Conservation (phyloP, 306 rosid species). For the Rosa multiflora region DNA sequence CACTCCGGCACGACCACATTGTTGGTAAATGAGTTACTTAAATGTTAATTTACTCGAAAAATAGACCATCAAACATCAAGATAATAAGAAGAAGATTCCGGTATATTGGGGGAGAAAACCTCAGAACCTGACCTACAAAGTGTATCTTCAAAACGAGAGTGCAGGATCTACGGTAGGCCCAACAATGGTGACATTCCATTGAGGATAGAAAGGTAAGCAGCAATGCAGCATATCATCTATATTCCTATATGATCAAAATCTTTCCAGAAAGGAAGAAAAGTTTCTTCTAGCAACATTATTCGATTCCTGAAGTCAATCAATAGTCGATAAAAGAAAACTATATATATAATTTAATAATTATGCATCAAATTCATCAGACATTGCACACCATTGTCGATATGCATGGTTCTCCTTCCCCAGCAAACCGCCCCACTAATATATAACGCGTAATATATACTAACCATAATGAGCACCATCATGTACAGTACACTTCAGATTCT, state of each 20-base stretch:
- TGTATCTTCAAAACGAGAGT: conserved; percentile 6
- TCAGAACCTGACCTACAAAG: not conserved
- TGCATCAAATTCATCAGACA: not conserved
- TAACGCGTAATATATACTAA: not conserved
- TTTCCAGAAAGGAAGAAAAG: not conserved
- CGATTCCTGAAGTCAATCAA: not conserved
- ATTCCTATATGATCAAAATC: not conserved
- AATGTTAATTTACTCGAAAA: not conserved
- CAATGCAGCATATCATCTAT: not conserved
- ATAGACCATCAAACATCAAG: not conserved
- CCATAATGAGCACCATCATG: not conserved
- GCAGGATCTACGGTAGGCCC: not conserved
- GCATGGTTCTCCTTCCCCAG: not conserved
- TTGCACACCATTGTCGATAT: not conserved
- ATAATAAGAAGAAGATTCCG: not conserved
- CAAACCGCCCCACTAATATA: not conserved
- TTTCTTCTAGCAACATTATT: not conserved
- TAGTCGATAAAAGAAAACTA: too few species aligned
- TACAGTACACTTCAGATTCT: not conserved
- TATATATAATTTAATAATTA: too few species aligned
- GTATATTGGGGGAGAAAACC: not conserved
- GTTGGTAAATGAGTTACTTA: rapidly evolving
- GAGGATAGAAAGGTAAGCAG: not conserved
- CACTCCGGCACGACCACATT: conserved; percentile 47
- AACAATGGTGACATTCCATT: conserved; percentile 9